Evolutionary conservation across 2,329 filamentous ascomycete genomes (phyloP).

Genomic region (Alternaria arborescens): DNA sequence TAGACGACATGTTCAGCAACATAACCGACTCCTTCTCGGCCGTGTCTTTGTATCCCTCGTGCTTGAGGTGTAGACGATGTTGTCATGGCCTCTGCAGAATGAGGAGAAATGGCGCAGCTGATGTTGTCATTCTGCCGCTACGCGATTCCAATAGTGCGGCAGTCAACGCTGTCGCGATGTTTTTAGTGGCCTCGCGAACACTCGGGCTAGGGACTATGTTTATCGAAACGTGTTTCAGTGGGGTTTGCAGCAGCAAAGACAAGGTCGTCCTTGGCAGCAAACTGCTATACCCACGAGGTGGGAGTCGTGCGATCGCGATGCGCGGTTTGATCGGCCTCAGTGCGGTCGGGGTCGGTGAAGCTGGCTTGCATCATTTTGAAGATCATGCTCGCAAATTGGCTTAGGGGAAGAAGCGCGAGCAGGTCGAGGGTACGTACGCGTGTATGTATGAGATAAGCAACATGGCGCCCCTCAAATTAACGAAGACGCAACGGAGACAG

Average conservation of each 20-base stretch:
- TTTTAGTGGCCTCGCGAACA: background rate
- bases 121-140: background rate
- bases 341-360: slow-evolving; percentile 10
- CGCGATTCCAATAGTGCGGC: slow-evolving; percentile 9
- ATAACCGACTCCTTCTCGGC: background rate
- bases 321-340: slow-evolving; percentile 5
- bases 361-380: slow-evolving; percentile 3
- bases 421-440: background rate
- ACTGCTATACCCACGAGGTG: background rate
- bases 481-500: background rate
- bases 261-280: slow-evolving; percentile 2
- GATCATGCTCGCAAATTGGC: slow-evolving; percentile 3
- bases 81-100: background rate
- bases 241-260: background rate
- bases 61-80: background rate
- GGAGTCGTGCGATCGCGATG: slow-evolving; percentile 1
- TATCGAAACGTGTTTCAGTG: slow-evolving; percentile 16
- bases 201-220: slow-evolving; percentile 6
- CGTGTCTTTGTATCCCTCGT: background rate
- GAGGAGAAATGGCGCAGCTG: slow-evolving; percentile 5
- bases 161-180: background rate
- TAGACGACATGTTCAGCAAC: background rate
- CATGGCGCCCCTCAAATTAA: slow-evolving; percentile 1
- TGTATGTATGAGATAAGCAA: background rate
- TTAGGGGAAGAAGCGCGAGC: background rate